These are phyloP conservation scores for Marvania coccoides DNA, from an alignment of 139 green algal species.

Conservation along the genomic window DNA sequence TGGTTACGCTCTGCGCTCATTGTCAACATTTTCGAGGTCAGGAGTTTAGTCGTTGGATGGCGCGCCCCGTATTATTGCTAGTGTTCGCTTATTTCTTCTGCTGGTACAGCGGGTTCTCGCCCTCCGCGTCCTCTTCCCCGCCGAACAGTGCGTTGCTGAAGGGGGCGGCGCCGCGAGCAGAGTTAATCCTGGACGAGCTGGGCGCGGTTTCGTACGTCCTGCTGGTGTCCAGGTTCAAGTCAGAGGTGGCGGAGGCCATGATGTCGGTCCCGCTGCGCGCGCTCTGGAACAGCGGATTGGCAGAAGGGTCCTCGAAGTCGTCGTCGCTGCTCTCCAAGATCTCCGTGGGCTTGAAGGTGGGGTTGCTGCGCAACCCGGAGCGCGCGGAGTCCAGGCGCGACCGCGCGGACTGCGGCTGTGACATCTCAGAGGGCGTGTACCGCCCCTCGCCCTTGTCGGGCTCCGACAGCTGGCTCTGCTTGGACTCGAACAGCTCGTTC, in stretches of 20 bases:
- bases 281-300: slow-evolving; percentile 26
- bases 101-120: neutral
- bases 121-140: neutral
- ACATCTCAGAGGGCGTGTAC: slow-evolving; percentile 2
- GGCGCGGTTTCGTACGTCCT: neutral
- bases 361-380: neutral
- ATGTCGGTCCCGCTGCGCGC: slow-evolving; percentile 1
- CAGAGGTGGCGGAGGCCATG: neutral
- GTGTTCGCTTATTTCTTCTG: neutral
- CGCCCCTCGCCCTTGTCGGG: neutral
- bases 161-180: too few relatives aligned
- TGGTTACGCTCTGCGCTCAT: too few relatives aligned
- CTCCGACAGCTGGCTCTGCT: neutral
- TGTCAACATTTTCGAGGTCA: too few relatives aligned
- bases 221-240: neutral
- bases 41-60: too few relatives aligned
- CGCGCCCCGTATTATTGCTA: too few relatives aligned
- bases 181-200: too few relatives aligned
- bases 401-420: neutral
- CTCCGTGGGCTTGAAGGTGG: neutral
- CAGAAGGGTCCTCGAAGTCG: slow-evolving; percentile 7
- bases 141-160: neutral
- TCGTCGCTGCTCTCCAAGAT: slow-evolving; percentile 4
- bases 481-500: neutral
- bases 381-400: slow-evolving; percentile 4